A percentile compares a stretch with the other conserved stretches of the same genome.
These are phyloP conservation scores for Stagonosporopsis rhizophila DNA, from an alignment of 2,329 filamentous ascomycete species.

Conservation along the genomic window DNA sequence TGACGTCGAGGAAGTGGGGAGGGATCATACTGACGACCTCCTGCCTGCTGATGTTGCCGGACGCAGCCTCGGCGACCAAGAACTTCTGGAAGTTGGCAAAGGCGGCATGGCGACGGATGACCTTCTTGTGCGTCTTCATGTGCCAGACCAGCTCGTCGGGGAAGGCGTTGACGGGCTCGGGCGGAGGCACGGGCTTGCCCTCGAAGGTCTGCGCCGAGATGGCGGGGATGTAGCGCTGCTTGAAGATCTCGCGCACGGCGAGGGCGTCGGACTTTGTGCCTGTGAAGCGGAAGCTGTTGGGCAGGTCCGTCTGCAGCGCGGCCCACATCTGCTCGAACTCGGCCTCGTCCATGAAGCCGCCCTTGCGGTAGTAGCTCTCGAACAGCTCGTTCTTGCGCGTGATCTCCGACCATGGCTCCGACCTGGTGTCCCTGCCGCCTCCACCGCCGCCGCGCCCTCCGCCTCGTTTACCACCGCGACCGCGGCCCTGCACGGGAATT, in stretches of 20 bases:
- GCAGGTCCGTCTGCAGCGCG: conserved; percentile 80
- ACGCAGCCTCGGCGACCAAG: conserved; percentile 93
- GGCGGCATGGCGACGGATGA: conserved; percentile 89
- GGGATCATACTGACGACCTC: conserved; percentile 99
- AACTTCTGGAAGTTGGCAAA: conserved; percentile 98
- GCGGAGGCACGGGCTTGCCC: conserved; percentile 80
- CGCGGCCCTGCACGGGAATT: conserved; percentile 33
- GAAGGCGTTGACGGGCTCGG: conserved; percentile 86
- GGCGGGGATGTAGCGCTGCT: conserved; percentile 87
- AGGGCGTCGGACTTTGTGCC: conserved; percentile 96
- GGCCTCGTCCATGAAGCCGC: conserved; percentile 74
- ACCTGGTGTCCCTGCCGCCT: conserved; percentile 39
- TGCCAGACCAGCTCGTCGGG: conserved; percentile 94
- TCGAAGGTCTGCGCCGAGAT: conserved; percentile 86
- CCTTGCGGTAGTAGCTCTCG: conserved; percentile 80
- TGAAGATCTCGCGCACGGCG: conserved; percentile 85
- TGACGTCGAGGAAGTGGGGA: conserved; percentile 88
- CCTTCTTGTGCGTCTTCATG: conserved; percentile 97
- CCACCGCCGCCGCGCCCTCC: conserved; percentile 38
- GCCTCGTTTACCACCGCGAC: conserved; percentile 42
- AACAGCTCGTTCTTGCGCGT: conserved; percentile 83
- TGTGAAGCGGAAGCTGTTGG: conserved; percentile 97
- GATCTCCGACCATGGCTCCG: conserved; percentile 61
- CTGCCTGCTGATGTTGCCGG: conserved; percentile 96
- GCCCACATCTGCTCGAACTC: conserved; percentile 86